A percentile compares a stretch with the other conserved stretches of the same genome.
These are phyloP conservation scores for Acanthamoeba sp. DNA, from an alignment of 208 protist species.

Conservation along the genomic window DNA sequence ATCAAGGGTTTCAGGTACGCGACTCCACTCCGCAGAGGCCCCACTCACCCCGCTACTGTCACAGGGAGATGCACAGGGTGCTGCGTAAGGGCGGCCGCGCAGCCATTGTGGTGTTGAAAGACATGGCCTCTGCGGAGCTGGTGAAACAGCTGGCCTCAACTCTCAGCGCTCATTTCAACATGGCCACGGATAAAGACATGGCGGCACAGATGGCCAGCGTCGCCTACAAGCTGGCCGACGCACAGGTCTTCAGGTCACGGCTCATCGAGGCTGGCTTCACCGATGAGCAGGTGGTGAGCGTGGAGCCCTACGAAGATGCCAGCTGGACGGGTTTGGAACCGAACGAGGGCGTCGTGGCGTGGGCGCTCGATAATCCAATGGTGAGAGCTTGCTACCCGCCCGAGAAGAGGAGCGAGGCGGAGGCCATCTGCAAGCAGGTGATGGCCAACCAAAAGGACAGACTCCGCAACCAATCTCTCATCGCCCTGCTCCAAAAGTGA, in stretches of 20 bases:
- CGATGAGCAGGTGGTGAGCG: not conserved
- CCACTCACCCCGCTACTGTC: not conserved
- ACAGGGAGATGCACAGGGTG: conserved; percentile 35
- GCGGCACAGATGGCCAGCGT: too few relatives aligned
- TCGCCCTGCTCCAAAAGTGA: too few relatives aligned
- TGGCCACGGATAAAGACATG: not conserved
- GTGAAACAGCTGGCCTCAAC: not conserved
- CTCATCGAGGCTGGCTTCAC: not conserved
- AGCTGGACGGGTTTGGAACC: not conserved
- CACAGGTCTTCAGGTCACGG: not conserved
- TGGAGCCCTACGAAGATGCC: not conserved
- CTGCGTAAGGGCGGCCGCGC: not conserved
- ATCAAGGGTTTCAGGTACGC: not conserved
- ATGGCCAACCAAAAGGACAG: too few relatives aligned
- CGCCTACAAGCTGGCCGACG: not conserved
- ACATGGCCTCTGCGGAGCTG: not conserved
- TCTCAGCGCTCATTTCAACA: not conserved
- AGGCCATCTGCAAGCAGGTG: too few relatives aligned
- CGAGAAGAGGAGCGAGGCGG: not conserved
- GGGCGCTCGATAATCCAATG: not conserved
- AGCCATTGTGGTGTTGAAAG: not conserved
- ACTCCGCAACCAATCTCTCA: too few relatives aligned
- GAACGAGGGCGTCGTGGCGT: not conserved
- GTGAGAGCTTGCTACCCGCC: not conserved
- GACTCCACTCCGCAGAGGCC: not conserved